A percentile compares a stretch with the other conserved stretches of the same genome.
Conservation (phyloP, 352 stramenopile species). For the Phytophthora cryptogea region DNA sequence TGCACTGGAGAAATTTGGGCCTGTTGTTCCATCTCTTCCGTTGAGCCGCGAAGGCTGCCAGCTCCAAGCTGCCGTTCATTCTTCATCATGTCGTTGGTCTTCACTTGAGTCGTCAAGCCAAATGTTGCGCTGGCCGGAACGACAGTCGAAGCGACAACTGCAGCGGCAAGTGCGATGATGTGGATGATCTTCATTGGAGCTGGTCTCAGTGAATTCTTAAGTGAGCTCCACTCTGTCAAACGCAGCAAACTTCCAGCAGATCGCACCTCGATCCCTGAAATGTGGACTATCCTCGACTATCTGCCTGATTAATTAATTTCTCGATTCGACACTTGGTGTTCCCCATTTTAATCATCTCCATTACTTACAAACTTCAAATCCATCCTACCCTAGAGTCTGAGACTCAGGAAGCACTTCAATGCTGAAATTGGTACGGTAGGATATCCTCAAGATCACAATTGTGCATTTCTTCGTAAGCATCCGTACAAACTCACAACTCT, state of each 20-base stretch:
- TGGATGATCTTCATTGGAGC: constrained; percentile 35
- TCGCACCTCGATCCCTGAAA: constrained; percentile 3
- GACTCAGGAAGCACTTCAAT: constrained; percentile 4
- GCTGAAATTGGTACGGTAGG: too few relatives aligned
- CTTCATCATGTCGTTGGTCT: not conserved
- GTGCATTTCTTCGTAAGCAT: constrained; percentile 4
- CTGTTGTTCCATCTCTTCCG: constrained; percentile 11
- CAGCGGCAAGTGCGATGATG: constrained; percentile 27
- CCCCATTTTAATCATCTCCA: constrained; percentile 2
- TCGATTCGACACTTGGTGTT: not conserved
- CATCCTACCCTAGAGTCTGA: constrained; percentile 8
- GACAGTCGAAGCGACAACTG: constrained; percentile 18
- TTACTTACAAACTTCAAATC: constrained; percentile 11
- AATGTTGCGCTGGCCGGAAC: constrained; percentile 14
- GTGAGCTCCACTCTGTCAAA: constrained; percentile 9
- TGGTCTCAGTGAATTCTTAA: constrained; percentile 18
- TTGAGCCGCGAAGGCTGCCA: constrained; percentile 21
- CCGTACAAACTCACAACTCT: constrained; percentile 1
- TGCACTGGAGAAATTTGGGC: constrained; percentile 7
- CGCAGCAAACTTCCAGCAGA: not conserved
- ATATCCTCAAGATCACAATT: constrained; percentile 2
- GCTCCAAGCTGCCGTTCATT: constrained; percentile 17
- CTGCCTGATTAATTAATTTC: not conserved
- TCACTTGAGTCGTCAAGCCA: constrained; percentile 7
- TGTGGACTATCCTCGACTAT: not conserved